Evolutionary conservation across 371 early-diverging fungal species (phyloP).

Genomic region (Apophysomyces sp.): DNA sequence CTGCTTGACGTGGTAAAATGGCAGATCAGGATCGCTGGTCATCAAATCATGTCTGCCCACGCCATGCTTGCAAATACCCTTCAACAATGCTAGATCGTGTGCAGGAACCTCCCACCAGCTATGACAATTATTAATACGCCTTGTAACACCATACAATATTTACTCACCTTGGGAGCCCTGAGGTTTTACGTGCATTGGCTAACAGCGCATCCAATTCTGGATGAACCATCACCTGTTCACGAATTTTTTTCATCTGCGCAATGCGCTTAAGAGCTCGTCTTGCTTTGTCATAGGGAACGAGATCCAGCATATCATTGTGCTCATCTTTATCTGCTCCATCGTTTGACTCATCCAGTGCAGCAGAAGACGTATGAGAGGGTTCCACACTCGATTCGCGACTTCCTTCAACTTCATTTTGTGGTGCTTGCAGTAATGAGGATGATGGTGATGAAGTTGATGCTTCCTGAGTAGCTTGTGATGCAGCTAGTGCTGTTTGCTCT

Average conservation of each 20-base stretch:
- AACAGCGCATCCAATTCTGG: conserved; percentile 49
- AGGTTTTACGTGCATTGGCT: conserved; percentile 38
- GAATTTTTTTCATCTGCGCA: conserved; percentile 68
- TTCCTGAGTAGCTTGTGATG: conserved; percentile 7
- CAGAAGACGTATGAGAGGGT: conserved; percentile 4
- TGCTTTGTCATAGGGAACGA: conserved; percentile 68
- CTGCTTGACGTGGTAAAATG: conserved; percentile 50
- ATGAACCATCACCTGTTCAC: conserved; percentile 62
- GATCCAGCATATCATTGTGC: conserved; percentile 39
- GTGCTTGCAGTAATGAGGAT: background rate
- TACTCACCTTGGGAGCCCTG: conserved; percentile 47
- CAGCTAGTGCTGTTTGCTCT: conserved; percentile 14
- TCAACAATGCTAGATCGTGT: conserved; percentile 71
- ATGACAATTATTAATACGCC: conserved; percentile 11
- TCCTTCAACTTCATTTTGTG: background rate
- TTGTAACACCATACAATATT: background rate
- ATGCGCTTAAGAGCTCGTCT: conserved; percentile 73
- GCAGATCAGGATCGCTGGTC: conserved; percentile 63
- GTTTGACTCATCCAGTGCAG: conserved; percentile 5
- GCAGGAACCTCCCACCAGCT: conserved; percentile 72
- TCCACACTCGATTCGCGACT: conserved; percentile 52
- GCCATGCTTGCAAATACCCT: conserved; percentile 74
- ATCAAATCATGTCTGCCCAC: conserved; percentile 68
- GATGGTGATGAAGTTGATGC: conserved; percentile 18
- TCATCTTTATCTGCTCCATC: conserved; percentile 38